Evolutionary conservation across 1,284 basidiomycete genomes (phyloP), one percentile per base, ranked within the genome.

Genomic region (Chalciporus piperatoides): DNA sequence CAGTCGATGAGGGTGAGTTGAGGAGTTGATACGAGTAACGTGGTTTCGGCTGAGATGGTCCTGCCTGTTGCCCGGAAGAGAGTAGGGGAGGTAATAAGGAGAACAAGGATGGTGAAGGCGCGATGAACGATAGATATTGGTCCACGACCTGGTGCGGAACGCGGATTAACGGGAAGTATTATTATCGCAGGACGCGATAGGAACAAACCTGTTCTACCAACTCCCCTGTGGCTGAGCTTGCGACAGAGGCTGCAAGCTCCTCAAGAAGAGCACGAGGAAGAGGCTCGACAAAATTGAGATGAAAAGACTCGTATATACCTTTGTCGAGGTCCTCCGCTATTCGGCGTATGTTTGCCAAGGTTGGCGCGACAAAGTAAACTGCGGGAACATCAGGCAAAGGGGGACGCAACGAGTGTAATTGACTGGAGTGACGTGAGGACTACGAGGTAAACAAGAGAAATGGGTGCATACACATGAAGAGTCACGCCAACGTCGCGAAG

Each of bases 51-150:
- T 70, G 63, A 44, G 66, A 64, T 33, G 71, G 50, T 15, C 65
- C 63, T 5, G 69, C 63, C 55, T 69, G 63, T 19, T 71, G 56
- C 4, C 68, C 55, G 14, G 69, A 55, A 7, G 70, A 45, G 3
- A 73, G 54, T 11, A 68, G 56, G 17, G 70, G 64, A 3, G 79
- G 86, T 4, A 98, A 72, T 5, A 98, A 77, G 30, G 94, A 97
- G 72, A 99, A 99, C 14, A 99, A 76, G n/a, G 87, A 92, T 1
- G 91, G 84, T 2, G 95, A 96, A 30, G 97, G 95, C 0, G 93
- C 83, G 50, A 99, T 88, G 70, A 97, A 99, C 54, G 97, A 96
- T 27, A 99, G 79, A 67, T 97, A 97, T 71, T 99, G 97, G 67
- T 97, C 94, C 46, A 93, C 79, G 21, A 97, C 88, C 80, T 95